These are phyloP conservation scores for Sporobolomyces phaffii DNA, from an alignment of 768 basidiomycete genomes.

Conservation along the genomic window DNA sequence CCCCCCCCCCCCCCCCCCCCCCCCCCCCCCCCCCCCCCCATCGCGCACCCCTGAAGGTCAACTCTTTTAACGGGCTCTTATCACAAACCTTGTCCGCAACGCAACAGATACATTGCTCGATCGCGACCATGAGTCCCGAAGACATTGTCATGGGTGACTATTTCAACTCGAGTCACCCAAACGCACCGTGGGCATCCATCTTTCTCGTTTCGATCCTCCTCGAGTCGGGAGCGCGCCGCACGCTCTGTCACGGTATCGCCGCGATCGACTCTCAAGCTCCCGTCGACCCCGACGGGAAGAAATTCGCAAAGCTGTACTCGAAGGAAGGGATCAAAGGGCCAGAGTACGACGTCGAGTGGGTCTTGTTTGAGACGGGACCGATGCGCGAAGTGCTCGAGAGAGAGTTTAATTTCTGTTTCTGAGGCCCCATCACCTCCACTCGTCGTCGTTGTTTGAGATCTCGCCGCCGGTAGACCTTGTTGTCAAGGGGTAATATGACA, in stretches of 20 bases:
- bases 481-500: background rate
- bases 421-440: background rate
- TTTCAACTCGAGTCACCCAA: background rate
- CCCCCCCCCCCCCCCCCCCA: too few species aligned
- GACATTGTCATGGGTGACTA: conserved; percentile 14
- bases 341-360: conserved; percentile 25
- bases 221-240: conserved; percentile 13
- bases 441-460: too few species aligned
- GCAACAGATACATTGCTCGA: conserved; percentile 16
- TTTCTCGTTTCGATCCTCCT: conserved; percentile 28
- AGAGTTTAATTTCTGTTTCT: conserved; percentile 19
- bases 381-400: conserved; percentile 8
- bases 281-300: background rate
- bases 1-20: too few species aligned
- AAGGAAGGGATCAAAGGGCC: conserved; percentile 27
- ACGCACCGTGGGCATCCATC: conserved; percentile 2
- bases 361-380: conserved; percentile 18
- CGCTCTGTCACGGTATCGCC: conserved; percentile 23
- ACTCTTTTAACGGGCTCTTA: too few species aligned
- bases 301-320: conserved; percentile 31
- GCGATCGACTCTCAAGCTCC: conserved; percentile 22
- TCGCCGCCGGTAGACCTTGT: too few species aligned
- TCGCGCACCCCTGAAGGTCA: too few species aligned
- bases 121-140: conserved; percentile 1
- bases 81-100: too few species aligned